Percentiles rank a stretch among this genome's conserved stretches.
Evolutionary conservation across 1,284 basidiomycete species (phyloP).

Genomic region (Pholiota adiposa): DNA sequence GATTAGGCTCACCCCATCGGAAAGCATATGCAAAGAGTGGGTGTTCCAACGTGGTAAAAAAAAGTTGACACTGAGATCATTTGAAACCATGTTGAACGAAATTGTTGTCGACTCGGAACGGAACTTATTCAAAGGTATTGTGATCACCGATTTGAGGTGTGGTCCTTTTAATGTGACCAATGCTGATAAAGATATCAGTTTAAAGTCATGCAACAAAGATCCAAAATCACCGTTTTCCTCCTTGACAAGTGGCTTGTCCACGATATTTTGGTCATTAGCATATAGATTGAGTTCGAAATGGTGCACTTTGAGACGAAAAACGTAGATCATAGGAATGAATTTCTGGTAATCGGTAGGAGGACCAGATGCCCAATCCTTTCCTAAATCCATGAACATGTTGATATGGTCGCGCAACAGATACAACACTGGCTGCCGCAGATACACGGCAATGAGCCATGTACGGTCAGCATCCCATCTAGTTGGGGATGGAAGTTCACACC

Average conservation of each 20-base stretch:
- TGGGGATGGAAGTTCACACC: conserved; percentile 67
- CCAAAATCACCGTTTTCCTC: conserved; percentile 75
- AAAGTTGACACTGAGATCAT: conserved; percentile 62
- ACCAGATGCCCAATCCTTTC: conserved; percentile 87
- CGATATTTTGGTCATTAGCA: conserved; percentile 94
- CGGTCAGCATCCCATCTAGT: conserved; percentile 72
- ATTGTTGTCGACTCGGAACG: conserved; percentile 73
- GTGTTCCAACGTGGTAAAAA: conserved; percentile 90
- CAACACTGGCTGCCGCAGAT: conserved; percentile 72
- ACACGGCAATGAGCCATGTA: conserved; percentile 77
- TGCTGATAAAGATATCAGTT: conserved; percentile 47
- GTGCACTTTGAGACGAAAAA: conserved; percentile 69
- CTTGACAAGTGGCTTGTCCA: conserved; percentile 79
- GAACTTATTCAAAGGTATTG: conserved; percentile 75
- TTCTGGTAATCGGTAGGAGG: conserved; percentile 78
- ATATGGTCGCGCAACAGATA: conserved; percentile 89
- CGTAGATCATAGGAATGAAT: conserved; percentile 84
- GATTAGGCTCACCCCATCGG: conserved; percentile 60
- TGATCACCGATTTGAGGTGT: conserved; percentile 52
- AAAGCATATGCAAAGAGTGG: conserved; percentile 71
- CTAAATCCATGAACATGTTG: conserved; percentile 89
- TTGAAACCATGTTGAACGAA: conserved; percentile 66
- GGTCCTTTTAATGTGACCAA: conserved; percentile 71
- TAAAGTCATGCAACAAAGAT: background rate
- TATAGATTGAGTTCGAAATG: conserved; percentile 84